A percentile compares a stretch with the other conserved stretches of the same genome.
Evolutionary conservation across 129 eudicot genomes (phyloP).

Genomic region (Escallonia rubra): DNA sequence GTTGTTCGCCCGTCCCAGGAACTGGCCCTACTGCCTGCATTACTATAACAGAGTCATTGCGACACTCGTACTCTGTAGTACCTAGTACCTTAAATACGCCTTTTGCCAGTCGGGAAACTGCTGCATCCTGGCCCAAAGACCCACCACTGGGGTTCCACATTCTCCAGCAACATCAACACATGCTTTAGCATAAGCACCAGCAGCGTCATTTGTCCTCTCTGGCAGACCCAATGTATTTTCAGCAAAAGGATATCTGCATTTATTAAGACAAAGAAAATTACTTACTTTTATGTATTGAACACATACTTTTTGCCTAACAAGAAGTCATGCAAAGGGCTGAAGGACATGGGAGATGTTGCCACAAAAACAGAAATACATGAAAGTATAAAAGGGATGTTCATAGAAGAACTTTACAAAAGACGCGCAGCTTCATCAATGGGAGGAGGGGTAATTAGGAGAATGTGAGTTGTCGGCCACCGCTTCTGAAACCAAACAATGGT

Average conservation of each 20-base stretch:
- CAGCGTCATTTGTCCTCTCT: constrained; percentile 75
- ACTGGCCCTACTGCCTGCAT: no score
- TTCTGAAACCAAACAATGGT: constrained; percentile 31
- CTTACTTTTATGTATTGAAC: neutral
- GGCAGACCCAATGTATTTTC: constrained; percentile 49
- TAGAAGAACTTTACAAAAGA: constrained; percentile 31
- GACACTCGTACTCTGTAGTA: no score
- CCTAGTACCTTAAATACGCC: constrained; percentile 35
- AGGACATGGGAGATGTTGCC: neutral
- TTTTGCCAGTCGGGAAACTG: constrained; percentile 52
- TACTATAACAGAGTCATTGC: no score
- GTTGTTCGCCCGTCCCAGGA: no score
- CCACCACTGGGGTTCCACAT: constrained; percentile 33
- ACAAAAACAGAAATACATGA: neutral
- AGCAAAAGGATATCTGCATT: constrained; percentile 30
- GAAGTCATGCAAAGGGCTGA: neutral
- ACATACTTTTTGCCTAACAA: no score
- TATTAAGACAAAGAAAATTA: neutral
- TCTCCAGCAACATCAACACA: constrained; percentile 56
- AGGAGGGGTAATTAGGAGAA: constrained; percentile 72
- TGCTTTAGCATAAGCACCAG: constrained; percentile 65
- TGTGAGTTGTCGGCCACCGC: constrained; percentile 50
- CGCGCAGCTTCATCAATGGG: constrained; percentile 78
- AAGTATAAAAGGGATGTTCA: neutral
- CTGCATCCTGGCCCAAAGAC: constrained; percentile 80